Evolutionary conservation across 371 early-diverging fungal species (phyloP), one percentile per base, ranked within the genome.

Genomic region (Mucor racemosus): DNA sequence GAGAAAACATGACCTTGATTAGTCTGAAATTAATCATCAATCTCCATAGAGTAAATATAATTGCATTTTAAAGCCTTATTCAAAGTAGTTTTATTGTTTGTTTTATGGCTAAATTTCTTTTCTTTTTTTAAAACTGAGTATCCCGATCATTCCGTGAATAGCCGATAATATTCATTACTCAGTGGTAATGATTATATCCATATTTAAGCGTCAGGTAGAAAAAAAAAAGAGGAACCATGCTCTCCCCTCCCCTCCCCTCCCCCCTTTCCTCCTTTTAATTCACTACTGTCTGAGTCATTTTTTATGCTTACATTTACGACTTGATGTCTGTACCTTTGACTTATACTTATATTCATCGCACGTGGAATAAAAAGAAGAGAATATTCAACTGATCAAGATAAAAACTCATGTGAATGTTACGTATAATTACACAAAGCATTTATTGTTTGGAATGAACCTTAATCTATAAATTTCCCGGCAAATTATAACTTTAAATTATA

Each of bases 91-190:
- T 19, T 56, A 46, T 19, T 46, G 46, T 46, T 19, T 46, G 46
- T 38, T 38, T 9, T 11, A 38, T 38, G 38, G 38, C 26, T 3
- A 38, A 11, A 11, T 38, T 3, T 11, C 11, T 38, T 38, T 38
- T 38, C 11, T 38, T 38, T 38, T 26, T 46, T 46, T 46, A 19
- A 31, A 53, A 41, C 60, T 66, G 58, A 42, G 66, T 62, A 60
- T 67, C 56, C 73, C 73, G 73, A 73, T 59, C 42, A 34, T 73
- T 73, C 73, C 73, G 73, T 68, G 69, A 73, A 73, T 60, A 59
- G 69, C 73, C 73, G 73, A 68, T 59, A 38, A 11, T 61, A 31
- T 54, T 54, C 54, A 19, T 46, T 19, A 19, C 46, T 17, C 46
- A 7, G 26, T 26, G 26, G 26, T 26, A 1, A 26, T 26, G 26